Conservation (phyloP, 805 yeast species). For the Myxozyma neotropica region DNA sequence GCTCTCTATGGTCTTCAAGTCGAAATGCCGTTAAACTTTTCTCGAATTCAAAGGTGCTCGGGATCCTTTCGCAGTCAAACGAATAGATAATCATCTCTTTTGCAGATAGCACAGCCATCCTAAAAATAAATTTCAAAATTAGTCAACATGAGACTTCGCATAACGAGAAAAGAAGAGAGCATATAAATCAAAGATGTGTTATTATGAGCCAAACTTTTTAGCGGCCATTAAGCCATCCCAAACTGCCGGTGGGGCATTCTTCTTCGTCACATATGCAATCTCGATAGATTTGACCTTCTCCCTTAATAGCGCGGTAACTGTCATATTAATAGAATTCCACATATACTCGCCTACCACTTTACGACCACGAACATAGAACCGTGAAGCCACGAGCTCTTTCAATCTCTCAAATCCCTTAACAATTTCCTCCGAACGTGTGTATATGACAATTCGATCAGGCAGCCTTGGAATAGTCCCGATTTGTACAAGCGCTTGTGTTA, state of each 20-base stretch:
- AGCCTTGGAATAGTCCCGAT: background rate
- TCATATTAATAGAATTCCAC: slow-evolving; percentile 1
- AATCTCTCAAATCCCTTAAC: slow-evolving; percentile 2
- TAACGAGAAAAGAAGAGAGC: too few species aligned
- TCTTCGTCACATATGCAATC: slow-evolving; percentile 1
- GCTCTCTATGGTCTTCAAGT: background rate
- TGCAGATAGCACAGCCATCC: slow-evolving; percentile 23
- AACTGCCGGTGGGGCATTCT: background rate
- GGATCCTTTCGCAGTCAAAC: slow-evolving; percentile 9
- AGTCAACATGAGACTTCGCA: too few species aligned
- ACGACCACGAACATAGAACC: background rate
- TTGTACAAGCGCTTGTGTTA: slow-evolving; percentile 10
- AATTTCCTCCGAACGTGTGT: slow-evolving; percentile 13
- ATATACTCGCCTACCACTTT: background rate
- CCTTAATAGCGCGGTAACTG: background rate
- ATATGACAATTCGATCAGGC: slow-evolving; percentile 6
- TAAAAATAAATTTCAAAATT: too few species aligned
- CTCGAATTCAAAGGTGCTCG: background rate
- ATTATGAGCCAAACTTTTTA: slow-evolving; percentile 7
- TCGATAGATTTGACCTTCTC: background rate
- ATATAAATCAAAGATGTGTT: background rate
- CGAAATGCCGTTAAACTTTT: background rate
- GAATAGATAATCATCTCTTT: slow-evolving; percentile 10
- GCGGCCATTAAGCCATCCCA: slow-evolving; percentile 3
- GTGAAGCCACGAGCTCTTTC: background rate